Percentiles rank a stretch among this genome's conserved stretches.
Conservation (phyloP, 352 stramenopile genomes). For the Phytophthora fragariaefolia region DNA sequence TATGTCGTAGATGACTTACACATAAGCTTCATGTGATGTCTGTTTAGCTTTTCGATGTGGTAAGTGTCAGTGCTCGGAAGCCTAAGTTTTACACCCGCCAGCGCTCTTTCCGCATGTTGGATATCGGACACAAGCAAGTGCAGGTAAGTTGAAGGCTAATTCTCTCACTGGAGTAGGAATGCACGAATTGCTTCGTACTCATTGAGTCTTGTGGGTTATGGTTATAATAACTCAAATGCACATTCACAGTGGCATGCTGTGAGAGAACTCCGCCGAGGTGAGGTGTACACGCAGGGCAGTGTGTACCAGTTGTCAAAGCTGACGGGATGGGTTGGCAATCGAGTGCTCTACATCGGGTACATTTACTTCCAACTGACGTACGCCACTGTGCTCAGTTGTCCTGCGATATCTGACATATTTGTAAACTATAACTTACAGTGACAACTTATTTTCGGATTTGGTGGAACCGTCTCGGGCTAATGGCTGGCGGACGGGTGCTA, state of each 20-base stretch:
- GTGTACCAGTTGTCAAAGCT: constrained; percentile 64
- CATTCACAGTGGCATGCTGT: constrained; percentile 68
- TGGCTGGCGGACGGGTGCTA: constrained; percentile 93
- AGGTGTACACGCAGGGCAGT: constrained; percentile 88
- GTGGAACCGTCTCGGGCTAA: constrained; percentile 94
- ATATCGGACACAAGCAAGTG: constrained; percentile 69
- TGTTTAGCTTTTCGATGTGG: constrained; percentile 86
- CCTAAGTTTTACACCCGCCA: constrained; percentile 92
- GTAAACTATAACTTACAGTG: constrained; percentile 40
- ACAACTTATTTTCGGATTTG: constrained; percentile 95
- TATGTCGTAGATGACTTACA: neutral
- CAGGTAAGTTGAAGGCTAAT: constrained; percentile 33
- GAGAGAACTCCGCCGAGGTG: constrained; percentile 53
- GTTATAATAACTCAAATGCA: neutral
- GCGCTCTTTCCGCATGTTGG: constrained; percentile 78
- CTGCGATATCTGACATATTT: neutral
- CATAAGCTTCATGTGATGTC: neutral
- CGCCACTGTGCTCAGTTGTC: neutral
- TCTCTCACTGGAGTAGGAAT: too few relatives aligned
- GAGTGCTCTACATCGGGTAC: constrained; percentile 94
- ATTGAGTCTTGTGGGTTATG: neutral
- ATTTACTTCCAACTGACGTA: neutral
- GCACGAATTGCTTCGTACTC: too few relatives aligned
- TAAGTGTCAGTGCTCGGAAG: constrained; percentile 91
- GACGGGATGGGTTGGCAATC: constrained; percentile 71